Percentiles rank a stretch among this genome's conserved stretches.
Conservation (phyloP, 495 filamentous ascomycete species). For the Neurospora sp. region DNA sequence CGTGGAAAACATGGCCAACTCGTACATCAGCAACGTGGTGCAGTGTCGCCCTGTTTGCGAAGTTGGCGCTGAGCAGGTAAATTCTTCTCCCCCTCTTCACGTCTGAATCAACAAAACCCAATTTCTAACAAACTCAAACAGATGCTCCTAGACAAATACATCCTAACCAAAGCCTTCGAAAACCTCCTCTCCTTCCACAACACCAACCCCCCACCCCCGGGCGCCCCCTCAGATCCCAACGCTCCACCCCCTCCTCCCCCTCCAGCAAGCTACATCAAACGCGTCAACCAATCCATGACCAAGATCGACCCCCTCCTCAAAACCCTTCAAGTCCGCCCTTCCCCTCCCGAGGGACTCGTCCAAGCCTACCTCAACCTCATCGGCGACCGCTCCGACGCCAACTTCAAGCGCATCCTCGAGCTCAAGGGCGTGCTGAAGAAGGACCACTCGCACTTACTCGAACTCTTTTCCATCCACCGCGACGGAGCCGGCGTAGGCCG, state of each 20-base stretch:
- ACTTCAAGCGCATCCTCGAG: slow-evolving; percentile 95
- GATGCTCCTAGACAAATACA: slow-evolving; percentile 94
- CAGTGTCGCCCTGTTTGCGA: slow-evolving; percentile 84
- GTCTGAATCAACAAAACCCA: not conserved
- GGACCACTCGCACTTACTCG: slow-evolving; percentile 74
- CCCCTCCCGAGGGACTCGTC: slow-evolving; percentile 84
- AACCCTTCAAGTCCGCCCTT: slow-evolving; percentile 87
- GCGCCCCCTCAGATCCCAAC: slow-evolving; percentile 23
- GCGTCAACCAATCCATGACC: slow-evolving; percentile 72
- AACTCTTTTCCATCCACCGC: slow-evolving; percentile 78
- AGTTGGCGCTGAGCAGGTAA: slow-evolving; percentile 87
- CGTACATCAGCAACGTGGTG: slow-evolving; percentile 75
- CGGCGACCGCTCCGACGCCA: slow-evolving; percentile 77
- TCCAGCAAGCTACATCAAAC: slow-evolving; percentile 66
- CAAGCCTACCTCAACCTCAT: slow-evolving; percentile 96
- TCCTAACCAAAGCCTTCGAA: slow-evolving; percentile 71
- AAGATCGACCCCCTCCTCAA: slow-evolving; percentile 91
- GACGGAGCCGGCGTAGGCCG: slow-evolving; percentile 48
- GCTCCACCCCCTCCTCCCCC: slow-evolving; percentile 29
- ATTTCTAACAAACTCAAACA: not conserved
- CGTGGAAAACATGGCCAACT: slow-evolving; percentile 69
- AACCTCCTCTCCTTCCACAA: slow-evolving; percentile 51
- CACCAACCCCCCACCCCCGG: slow-evolving; percentile 13
- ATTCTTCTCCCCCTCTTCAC: not conserved
- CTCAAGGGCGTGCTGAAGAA: slow-evolving; percentile 76